Conservation (phyloP, 306 rosid species). For the Lablab purpureus region DNA sequence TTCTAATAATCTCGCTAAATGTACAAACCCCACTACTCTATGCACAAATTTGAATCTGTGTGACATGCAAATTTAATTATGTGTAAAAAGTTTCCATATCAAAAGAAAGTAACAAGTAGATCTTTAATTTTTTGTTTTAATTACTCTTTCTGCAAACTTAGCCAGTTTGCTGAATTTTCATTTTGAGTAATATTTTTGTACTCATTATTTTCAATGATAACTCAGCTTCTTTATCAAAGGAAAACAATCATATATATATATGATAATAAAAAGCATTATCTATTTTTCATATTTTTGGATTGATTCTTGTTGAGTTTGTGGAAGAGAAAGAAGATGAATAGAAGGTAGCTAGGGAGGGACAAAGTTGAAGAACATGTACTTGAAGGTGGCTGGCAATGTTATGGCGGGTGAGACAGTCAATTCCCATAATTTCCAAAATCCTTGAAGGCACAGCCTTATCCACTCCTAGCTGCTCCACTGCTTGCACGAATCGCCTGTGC, state of each 20-base stretch:
- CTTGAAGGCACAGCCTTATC: constrained; percentile 99
- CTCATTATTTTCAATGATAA: not conserved
- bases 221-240: not conserved
- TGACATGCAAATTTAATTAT: too few relatives aligned
- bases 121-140: too few relatives aligned
- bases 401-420: constrained; percentile 97
- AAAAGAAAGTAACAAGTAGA: too few relatives aligned
- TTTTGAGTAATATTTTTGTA: not conserved
- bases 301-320: not conserved
- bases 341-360: not conserved
- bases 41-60: too few relatives aligned
- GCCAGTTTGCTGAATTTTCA: too few relatives aligned
- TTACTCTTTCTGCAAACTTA: too few relatives aligned
- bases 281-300: not conserved
- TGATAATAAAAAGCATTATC: not conserved
- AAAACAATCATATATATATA: not conserved
- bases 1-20: too few relatives aligned
- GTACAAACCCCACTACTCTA: too few relatives aligned
- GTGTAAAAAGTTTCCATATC: too few relatives aligned
- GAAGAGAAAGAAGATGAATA: not conserved
- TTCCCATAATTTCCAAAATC: constrained; percentile 96
- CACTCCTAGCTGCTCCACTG: constrained; percentile 96
- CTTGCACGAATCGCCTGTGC: constrained; percentile 93
- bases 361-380: constrained; percentile 51
- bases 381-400: constrained; percentile 99